phyloP scores from a whole-genome alignment of 2,329 filamentous ascomycete species.

The Fusarium miscanthi region DNA sequence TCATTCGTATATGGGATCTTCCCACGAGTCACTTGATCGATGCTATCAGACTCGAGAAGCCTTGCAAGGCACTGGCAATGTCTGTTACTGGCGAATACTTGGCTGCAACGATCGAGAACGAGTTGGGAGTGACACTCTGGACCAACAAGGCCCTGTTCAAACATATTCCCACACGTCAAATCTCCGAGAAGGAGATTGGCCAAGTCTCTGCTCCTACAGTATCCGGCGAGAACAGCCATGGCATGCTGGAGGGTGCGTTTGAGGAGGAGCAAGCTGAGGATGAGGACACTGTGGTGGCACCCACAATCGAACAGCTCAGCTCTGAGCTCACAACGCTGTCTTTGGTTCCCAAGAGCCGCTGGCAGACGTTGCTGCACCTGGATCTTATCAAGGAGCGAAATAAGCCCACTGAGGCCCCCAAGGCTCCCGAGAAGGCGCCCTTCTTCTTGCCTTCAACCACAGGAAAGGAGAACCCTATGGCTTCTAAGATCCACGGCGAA shows the following conservation, averaged over 20 bases:
- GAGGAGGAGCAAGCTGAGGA: constrained; percentile 65
- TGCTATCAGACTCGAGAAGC: constrained; percentile 81
- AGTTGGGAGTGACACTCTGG: constrained; percentile 93
- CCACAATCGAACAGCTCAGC: constrained; percentile 80
- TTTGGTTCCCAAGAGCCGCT: constrained; percentile 87
- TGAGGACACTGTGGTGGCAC: constrained; percentile 65
- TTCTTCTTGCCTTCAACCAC: constrained; percentile 87
- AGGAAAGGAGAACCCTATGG: constrained; percentile 57
- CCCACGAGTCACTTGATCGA: constrained; percentile 96
- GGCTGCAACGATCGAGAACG: constrained; percentile 85
- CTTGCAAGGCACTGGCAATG: constrained; percentile 87
- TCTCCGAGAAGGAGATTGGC: constrained; percentile 79
- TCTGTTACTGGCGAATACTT: constrained; percentile 92
- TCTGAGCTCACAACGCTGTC: constrained; percentile 87
- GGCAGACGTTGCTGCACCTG: constrained; percentile 93
- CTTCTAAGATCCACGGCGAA: constrained; percentile 46
- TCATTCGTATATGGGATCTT: constrained; percentile 92
- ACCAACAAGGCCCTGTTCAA: constrained; percentile 93
- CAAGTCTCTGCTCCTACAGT: constrained; percentile 75
- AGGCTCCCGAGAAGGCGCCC: constrained; percentile 91
- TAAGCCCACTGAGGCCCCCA: constrained; percentile 91
- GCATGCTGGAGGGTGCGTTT: constrained; percentile 80
- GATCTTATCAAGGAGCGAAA: constrained; percentile 94
- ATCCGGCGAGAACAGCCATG: constrained; percentile 84
- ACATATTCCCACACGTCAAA: constrained; percentile 85